These are phyloP conservation scores for Leptodermis oblonga DNA, from an alignment of 257 asterid species.

Conservation along the genomic window DNA sequence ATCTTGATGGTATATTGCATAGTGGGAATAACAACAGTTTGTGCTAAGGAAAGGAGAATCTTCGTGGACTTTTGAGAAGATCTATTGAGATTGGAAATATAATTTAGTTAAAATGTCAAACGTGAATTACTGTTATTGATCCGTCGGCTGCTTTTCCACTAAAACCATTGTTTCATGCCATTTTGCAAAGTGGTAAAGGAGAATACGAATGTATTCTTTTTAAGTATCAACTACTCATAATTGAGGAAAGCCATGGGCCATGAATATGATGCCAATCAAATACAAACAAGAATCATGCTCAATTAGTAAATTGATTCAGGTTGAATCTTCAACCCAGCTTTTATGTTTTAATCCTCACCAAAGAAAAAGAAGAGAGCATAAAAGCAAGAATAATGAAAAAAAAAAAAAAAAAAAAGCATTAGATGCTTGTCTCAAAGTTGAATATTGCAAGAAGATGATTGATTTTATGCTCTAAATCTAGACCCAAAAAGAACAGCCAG, in stretches of 20 bases:
- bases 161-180: neutral
- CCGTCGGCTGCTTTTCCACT: conserved; percentile 6
- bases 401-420: too few relatives aligned
- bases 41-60: conserved; percentile 12
- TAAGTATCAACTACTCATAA: neutral
- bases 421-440: conserved; percentile 15
- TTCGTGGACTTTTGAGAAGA: conserved; percentile 10
- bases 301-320: conserved; percentile 15
- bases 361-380: too few relatives aligned
- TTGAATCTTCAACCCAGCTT: conserved; percentile 19
- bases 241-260: conserved; percentile 1
- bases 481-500: neutral
- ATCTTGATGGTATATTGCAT: neutral
- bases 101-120: neutral
- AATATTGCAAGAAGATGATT: too few relatives aligned
- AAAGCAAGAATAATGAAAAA: too few relatives aligned
- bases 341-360: neutral
- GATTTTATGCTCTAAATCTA: too few relatives aligned
- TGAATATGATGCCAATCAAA: too few relatives aligned
- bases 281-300: neutral
- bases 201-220: neutral
- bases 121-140: too few relatives aligned
- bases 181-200: too few relatives aligned
- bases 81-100: neutral
- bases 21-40: neutral